Evolutionary conservation across 2,329 filamentous ascomycete species (phyloP), one percentile per base, ranked within the genome.

Genomic region (Apiospora saccharicola): DNA sequence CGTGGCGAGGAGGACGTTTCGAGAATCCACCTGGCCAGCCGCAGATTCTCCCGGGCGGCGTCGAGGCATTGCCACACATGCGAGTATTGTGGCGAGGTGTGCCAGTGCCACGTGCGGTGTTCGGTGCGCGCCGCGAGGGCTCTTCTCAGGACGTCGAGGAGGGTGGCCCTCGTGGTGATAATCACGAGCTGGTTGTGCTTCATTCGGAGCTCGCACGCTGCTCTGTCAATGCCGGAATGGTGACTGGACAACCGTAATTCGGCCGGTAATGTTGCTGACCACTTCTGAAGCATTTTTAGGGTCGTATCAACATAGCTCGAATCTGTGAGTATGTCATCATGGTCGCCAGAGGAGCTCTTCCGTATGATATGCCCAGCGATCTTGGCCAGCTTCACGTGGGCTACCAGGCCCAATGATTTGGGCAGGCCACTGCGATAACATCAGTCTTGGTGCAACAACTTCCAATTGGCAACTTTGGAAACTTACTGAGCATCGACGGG

Each of bases 171-270:
- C 41, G 86, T 80, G 14, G 85, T 81, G 19, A 88, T 79, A 67
- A 88, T 84, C n/a, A 86, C 74, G 22, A 88, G 82, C 83, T 88
- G 82, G 73, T 88, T 87, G 75, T 85, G 83, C 70, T 80, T 79
- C 86, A 88, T 87, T 73, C 88, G 86, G 61, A 88, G 77, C 57
- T 83, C 78, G 76, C 83, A 85, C 70, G 80, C 79, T 8, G 84
- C 82, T 26, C 85, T 82, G 73, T 87, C 85, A 34, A 77, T 77
- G 73, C 81, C 82, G 46, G 81, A 72, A 1, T 78, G 79, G 30
- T 81, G 78, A 3, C 80, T 78, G 7, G 78, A 79, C 43, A 86
- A 79, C 68, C 81, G 81, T 2, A 88, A 76, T 3, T 78, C 73
- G 2, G 78, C 72, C 0, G 85, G 84, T 0, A 88, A 78, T 12